phyloP scores from a whole-genome alignment of 2,329 filamentous ascomycete species.

The Aspergillus transmontanensis region DNA sequence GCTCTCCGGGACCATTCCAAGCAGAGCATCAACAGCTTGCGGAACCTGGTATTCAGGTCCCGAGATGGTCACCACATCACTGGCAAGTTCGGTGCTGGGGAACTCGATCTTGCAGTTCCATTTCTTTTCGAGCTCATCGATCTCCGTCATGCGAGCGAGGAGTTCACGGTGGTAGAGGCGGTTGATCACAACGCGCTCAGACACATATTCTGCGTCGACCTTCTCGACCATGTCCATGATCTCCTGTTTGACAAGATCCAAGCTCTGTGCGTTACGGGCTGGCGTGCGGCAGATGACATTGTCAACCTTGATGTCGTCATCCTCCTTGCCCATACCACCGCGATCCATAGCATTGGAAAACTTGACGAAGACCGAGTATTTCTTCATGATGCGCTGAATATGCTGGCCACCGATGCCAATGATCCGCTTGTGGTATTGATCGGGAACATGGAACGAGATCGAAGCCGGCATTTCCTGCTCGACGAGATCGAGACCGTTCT shows the following conservation, averaged over 20 bases:
- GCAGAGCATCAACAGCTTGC: slow-evolving; percentile 90
- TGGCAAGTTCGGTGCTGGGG: slow-evolving; percentile 94
- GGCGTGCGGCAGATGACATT: slow-evolving; percentile 98
- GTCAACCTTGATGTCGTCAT: slow-evolving; percentile 97
- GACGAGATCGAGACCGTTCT: slow-evolving; percentile 86
- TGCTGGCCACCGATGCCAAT: slow-evolving; percentile 98
- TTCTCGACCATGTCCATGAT: slow-evolving; percentile 99
- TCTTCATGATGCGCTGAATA: slow-evolving; percentile 99
- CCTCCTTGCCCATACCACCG: slow-evolving; percentile 88
- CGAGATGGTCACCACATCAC: slow-evolving; percentile 92
- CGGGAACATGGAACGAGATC: slow-evolving; percentile 97
- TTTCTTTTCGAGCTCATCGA: slow-evolving; percentile 96
- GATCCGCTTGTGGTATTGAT: slow-evolving; percentile 99
- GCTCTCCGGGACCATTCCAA: slow-evolving; percentile 97
- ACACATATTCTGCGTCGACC: slow-evolving; percentile 94
- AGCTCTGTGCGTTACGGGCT: slow-evolving; percentile 91
- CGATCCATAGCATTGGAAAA: slow-evolving; percentile 99
- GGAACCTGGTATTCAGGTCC: slow-evolving; percentile 98
- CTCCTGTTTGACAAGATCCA: slow-evolving; percentile 97
- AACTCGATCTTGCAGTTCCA: slow-evolving; percentile 99
- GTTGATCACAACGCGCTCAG: slow-evolving; percentile 90
- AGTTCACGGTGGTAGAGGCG: slow-evolving; percentile 94
- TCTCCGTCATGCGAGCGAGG: slow-evolving; percentile 81
- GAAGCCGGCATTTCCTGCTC: slow-evolving; percentile 99
- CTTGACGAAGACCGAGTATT: slow-evolving; percentile 99